phyloP scores from a whole-genome alignment of 2,329 filamentous ascomycete genomes.

The Xylariomycetidae sp. region DNA sequence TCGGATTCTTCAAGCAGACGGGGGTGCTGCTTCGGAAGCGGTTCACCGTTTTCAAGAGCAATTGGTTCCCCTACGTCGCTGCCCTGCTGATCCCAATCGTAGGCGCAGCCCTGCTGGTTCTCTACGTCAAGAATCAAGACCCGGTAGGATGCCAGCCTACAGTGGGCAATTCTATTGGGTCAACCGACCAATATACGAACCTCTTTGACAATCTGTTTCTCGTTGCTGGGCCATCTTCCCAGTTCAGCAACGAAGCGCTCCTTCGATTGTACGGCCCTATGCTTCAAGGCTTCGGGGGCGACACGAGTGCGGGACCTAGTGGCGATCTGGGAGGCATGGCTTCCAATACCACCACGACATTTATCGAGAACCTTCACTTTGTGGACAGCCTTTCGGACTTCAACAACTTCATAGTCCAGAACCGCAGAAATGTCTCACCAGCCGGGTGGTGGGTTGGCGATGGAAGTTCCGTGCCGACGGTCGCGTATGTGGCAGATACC shows the following conservation, averaged over 20 bases:
- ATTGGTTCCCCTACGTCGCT: slow-evolving; percentile 68
- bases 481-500: slow-evolving; percentile 65
- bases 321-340: neutral
- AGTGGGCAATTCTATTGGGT: slow-evolving; percentile 23
- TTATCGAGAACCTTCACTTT: slow-evolving; percentile 36
- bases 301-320: neutral
- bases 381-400: slow-evolving; percentile 65
- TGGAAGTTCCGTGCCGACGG: slow-evolving; percentile 50
- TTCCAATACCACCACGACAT: slow-evolving; percentile 10
- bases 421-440: slow-evolving; percentile 64
- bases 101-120: slow-evolving; percentile 70
- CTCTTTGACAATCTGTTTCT: slow-evolving; percentile 30
- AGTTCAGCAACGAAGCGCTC: slow-evolving; percentile 28
- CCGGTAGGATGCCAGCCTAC: slow-evolving; percentile 26
- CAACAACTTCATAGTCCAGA: slow-evolving; percentile 53
- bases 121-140: slow-evolving; percentile 55
- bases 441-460: slow-evolving; percentile 76
- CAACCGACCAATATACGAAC: slow-evolving; percentile 30
- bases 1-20: slow-evolving; percentile 65
- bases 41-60: slow-evolving; percentile 68
- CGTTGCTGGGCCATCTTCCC: slow-evolving; percentile 39
- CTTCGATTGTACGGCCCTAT: slow-evolving; percentile 34
- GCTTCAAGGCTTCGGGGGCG: slow-evolving; percentile 21
- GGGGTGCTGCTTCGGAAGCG: slow-evolving; percentile 73
- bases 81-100: slow-evolving; percentile 74